Base-by-base conservation (phyloP, 306 rosid genomes). In the Cicer cuneatum region DNA sequence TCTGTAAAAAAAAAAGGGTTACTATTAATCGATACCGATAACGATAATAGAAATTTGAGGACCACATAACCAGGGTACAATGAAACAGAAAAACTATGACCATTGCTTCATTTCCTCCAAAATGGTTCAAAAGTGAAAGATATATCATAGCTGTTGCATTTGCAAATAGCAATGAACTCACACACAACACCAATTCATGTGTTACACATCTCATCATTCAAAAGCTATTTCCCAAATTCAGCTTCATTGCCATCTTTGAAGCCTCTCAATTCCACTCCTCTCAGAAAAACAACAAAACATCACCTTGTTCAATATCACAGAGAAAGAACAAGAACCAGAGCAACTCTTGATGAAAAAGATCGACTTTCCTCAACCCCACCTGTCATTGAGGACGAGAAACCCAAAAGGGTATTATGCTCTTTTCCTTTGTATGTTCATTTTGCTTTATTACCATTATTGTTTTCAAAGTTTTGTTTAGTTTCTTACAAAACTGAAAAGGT, bases 301-400 rank as follows among this genome's bases (percentile, higher is more conserved):
- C 5, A 14, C 69, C 38, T 18, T 69, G 61, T 68, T 72, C 12
- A 78, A 67, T 80, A 86, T 69, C 67, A 72, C 58, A 74, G 78
- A 71, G 6, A 75, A 41, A 86, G 72, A 83, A 76, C 74, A 49
- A 81, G 75, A 66, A 81, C 72, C 56, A 76, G 87, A 72, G 94
- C 98, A 39, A 45, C 85, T 57, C 69, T 85, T n/a, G 92, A 89
- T 61, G 93, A 71, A 81, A 78, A 58, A 4, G 89, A 86, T 48
- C 81, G 82, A 69, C 79, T 67, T 74, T 77, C 86, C 59, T 43
- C 89, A 33, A 71, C 83, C 53, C 89, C 96, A 37, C 67, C 67
- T 73, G 71, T 47, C 67, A 53, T 64, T 10, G 75, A 81, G 67
- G 87, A 84, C 24, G 65, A 82, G 7, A 72, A 59, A 5, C 81